Evolutionary conservation across 1,139 yeast species (phyloP).

Genomic region (Williopsis jadinii): DNA sequence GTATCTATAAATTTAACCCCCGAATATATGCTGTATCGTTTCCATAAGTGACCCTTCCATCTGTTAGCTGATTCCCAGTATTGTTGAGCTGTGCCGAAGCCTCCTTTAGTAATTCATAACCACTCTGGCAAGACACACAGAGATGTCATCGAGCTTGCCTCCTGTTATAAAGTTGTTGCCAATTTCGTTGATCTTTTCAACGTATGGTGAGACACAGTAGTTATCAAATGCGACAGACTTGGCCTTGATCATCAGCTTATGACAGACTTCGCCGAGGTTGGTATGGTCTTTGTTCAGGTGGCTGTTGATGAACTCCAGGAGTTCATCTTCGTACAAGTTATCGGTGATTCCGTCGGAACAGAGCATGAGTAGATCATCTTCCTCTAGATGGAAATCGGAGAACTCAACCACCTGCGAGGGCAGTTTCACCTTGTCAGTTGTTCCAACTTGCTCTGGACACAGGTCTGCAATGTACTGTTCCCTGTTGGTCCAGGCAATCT

Average conservation of each 20-base stretch:
- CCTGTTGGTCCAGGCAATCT: slow-evolving; percentile 38
- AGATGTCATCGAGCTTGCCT: slow-evolving; percentile 52
- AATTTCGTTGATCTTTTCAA: slow-evolving; percentile 39
- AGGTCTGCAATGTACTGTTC: slow-evolving; percentile 41
- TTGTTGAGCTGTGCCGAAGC: too few relatives aligned
- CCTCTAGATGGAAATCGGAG: slow-evolving; percentile 34
- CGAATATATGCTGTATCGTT: too few relatives aligned
- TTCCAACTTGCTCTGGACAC: slow-evolving; percentile 54
- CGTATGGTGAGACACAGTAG: slow-evolving; percentile 48
- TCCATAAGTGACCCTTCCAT: too few relatives aligned
- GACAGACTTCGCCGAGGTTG: slow-evolving; percentile 35
- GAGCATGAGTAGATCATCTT: slow-evolving; percentile 37
- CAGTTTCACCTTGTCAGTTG: slow-evolving; percentile 33
- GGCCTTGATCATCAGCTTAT: slow-evolving; percentile 34
- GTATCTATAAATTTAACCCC: too few relatives aligned
- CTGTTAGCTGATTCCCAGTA: too few relatives aligned
- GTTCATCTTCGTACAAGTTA: slow-evolving; percentile 44
- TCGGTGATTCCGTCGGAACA: slow-evolving; percentile 54
- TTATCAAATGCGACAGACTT: slow-evolving; percentile 49
- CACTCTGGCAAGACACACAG: slow-evolving; percentile 44
- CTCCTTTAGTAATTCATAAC: slow-evolving; percentile 5
- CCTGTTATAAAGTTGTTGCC: slow-evolving; percentile 35
- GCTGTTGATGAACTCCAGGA: slow-evolving; percentile 32
- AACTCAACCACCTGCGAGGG: slow-evolving; percentile 50
- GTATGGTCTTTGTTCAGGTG: slow-evolving; percentile 22